Base-by-base conservation (phyloP, 768 basidiomycete genomes). In the Termitomyces sp. region DNA sequence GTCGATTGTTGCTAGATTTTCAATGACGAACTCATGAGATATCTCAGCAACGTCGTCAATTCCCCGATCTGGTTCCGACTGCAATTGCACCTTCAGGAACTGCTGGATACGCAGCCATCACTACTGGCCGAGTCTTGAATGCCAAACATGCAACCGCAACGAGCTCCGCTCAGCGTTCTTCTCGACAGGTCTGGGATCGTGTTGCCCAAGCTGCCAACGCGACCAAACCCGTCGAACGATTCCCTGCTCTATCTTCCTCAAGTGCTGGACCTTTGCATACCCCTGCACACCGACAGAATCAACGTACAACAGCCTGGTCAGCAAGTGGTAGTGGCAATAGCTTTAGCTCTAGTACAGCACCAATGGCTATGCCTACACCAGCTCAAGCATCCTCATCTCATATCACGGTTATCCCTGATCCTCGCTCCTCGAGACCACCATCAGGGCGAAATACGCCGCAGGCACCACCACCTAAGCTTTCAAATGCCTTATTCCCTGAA, bases 121-220 rank as follows among this genome's bases (percentile, higher is more conserved):
- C 90, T 3, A 83, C 85, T 24, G 93, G 92, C 5, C 84, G 90
- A 3, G 87, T 93, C 34, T 75, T 97, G 54, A 90, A 88, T 61
- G 90, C 87, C 35, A 93, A 94, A 66, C 81, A 90, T 55, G 80
- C 82, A 1, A 88, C 89, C 0, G 75, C 81, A 1, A 71, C 81
- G 0, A 77, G 82, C 9, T 78, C 82, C 2, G 77, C 81, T 11
- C 73, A 77, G 28, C 75, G 77, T 57, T 75, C 82, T 2, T 83
- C 87, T 2, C 76, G 86, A 49, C 81, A 86, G 57, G 79, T 96
- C 0, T 92, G 82, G 85, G 91, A 93, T 59, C 84, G 93, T 15
- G 93, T 96, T 24, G 93, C 91, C 7, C 82, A 81, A 57, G 93
- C 91, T 0, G 94, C 93, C 9, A 68, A 73, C 22, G 60, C 63